phyloP scores from a whole-genome alignment of 108 stramenopile species.

The Skeletonema grethae region DNA sequence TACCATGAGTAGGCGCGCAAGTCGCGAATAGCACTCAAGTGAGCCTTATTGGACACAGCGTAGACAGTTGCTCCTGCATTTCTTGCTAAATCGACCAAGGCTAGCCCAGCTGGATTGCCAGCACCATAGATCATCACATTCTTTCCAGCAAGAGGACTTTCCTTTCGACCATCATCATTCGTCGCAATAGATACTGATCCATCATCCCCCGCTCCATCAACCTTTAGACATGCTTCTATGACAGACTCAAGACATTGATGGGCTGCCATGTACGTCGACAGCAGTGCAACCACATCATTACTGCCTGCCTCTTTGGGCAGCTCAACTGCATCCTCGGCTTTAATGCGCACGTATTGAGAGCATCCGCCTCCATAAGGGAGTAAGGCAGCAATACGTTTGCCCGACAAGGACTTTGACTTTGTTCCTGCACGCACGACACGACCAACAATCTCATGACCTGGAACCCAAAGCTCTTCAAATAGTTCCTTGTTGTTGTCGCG shows the following conservation, averaged over 20 bases:
- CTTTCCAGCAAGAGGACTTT: slow-evolving; percentile 32
- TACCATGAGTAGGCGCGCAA: not conserved
- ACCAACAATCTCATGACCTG: slow-evolving; percentile 5
- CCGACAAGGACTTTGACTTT: not conserved
- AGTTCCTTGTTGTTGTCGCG: not conserved
- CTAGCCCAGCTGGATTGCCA: slow-evolving; percentile 53
- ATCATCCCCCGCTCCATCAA: too few relatives aligned
- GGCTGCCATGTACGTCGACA: slow-evolving; percentile 73
- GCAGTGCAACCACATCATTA: slow-evolving; percentile 54
- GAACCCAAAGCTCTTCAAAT: not conserved
- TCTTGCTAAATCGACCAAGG: slow-evolving; percentile 60
- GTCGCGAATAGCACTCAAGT: not conserved
- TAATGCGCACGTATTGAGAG: slow-evolving; percentile 57
- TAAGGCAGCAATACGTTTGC: slow-evolving; percentile 61
- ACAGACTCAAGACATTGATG: slow-evolving; percentile 50
- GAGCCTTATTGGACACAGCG: slow-evolving; percentile 11
- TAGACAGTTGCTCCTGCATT: slow-evolving; percentile 59
- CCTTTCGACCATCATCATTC: too few relatives aligned
- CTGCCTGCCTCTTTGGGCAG: slow-evolving; percentile 53
- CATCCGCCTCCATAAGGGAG: slow-evolving; percentile 63
- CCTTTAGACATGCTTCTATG: not conserved
- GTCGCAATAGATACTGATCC: too few relatives aligned
- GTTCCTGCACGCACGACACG: not conserved
- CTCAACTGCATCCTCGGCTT: slow-evolving; percentile 46
- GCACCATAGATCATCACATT: slow-evolving; percentile 71